Evolutionary conservation across 257 asterid genomes (phyloP).

Genomic region (Lithospermum erythrorhizon): DNA sequence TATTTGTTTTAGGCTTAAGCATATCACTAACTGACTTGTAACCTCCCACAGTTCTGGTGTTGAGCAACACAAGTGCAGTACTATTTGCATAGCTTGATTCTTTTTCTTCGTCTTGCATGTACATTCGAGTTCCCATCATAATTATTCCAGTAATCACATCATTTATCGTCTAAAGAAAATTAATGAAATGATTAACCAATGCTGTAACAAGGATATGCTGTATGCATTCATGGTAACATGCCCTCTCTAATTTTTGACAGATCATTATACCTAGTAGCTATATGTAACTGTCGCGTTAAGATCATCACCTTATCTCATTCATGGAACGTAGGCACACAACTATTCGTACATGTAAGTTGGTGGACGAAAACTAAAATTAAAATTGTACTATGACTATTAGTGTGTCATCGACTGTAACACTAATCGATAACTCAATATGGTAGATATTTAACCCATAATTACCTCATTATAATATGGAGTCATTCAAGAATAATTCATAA

Average conservation of each 20-base stretch:
- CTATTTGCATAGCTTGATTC: slow-evolving; percentile 27
- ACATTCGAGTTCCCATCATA: slow-evolving; percentile 51
- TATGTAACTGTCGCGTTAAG: no score
- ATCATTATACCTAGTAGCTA: no score
- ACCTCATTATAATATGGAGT: background rate
- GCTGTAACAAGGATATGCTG: background rate
- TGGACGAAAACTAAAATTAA: no score
- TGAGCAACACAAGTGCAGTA: slow-evolving; percentile 64
- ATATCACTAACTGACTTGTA: slow-evolving; percentile 63
- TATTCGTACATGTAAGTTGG: no score
- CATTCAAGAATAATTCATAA: background rate
- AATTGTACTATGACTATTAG: no score
- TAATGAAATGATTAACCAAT: background rate
- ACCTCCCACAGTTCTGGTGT: slow-evolving; percentile 62
- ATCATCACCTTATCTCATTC: no score
- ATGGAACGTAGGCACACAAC: no score
- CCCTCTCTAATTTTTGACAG: no score
- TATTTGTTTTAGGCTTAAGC: slow-evolving; percentile 39
- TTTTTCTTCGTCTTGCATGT: slow-evolving; percentile 39
- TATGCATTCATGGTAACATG: no score
- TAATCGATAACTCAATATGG: no score
- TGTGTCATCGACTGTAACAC: no score
- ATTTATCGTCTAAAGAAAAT: slow-evolving; percentile 41
- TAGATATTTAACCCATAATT: no score
- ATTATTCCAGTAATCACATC: slow-evolving; percentile 69